Evolutionary conservation across 805 yeast genomes (phyloP).

Genomic region (Lachancea lanzarotensis): DNA sequence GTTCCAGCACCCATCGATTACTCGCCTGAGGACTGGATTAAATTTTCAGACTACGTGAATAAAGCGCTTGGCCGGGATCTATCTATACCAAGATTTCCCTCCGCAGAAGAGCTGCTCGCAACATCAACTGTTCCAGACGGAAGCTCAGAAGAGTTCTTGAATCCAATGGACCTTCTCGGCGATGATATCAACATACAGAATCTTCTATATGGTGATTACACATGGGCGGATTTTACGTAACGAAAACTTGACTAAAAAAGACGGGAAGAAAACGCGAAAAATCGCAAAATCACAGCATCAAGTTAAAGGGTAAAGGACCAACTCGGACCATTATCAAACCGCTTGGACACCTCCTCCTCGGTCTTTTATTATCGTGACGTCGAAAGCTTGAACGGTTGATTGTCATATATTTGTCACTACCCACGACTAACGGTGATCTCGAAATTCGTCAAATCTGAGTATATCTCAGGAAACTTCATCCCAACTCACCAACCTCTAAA

Average conservation of each 20-base stretch:
- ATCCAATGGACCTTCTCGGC: background rate
- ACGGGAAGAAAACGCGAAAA: background rate
- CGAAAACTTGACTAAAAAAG: background rate
- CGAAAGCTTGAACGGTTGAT: too few relatives aligned
- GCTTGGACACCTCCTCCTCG: too few relatives aligned
- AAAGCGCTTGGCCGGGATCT: constrained; percentile 1
- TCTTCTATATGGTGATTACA: constrained; percentile 7
- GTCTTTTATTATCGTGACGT: too few relatives aligned
- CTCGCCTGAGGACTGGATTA: constrained; percentile 4
- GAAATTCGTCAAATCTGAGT: too few relatives aligned
- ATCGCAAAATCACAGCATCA: background rate
- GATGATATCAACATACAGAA: constrained; percentile 6
- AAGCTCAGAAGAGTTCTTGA: background rate
- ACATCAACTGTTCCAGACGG: background rate
- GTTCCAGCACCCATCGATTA: constrained; percentile 4
- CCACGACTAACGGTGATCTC: too few relatives aligned
- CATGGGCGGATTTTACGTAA: constrained; percentile 4
- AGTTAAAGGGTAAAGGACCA: too few relatives aligned
- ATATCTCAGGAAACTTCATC: too few relatives aligned
- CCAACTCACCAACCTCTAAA: too few relatives aligned
- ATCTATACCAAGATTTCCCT: background rate
- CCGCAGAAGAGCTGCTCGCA: constrained; percentile 1
- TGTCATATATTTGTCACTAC: too few relatives aligned
- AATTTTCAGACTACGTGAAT: background rate
- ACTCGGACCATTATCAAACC: too few relatives aligned